Evolutionary conservation across 306 rosid genomes (phyloP).

Genomic region (Heteromeles arbutifolia): DNA sequence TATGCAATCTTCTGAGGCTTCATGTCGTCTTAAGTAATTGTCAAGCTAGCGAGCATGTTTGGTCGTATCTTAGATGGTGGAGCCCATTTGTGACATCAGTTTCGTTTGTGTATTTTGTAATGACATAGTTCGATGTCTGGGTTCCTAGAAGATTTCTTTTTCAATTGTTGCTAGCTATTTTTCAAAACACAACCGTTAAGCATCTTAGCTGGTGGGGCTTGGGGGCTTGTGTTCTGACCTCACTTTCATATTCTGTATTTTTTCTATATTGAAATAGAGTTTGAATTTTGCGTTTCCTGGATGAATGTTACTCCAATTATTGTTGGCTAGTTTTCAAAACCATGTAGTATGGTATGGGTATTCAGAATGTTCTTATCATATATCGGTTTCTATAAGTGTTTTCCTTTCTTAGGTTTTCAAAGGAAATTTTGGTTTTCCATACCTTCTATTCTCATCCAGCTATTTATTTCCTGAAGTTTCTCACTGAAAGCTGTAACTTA

Average conservation of each 20-base stretch:
- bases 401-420: not conserved
- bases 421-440: not conserved
- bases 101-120: not conserved
- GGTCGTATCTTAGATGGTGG: not conserved
- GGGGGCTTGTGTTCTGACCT: not conserved
- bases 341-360: not conserved
- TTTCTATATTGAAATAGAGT: not conserved
- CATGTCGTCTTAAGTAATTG: not conserved
- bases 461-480: not conserved
- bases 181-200: not conserved
- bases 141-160: not conserved
- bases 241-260: constrained; percentile 9
- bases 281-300: not conserved
- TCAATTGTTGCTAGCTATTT: constrained; percentile 4
- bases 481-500: not conserved
- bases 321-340: not conserved
- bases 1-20: not conserved
- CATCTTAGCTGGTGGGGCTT: not conserved
- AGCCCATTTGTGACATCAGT: not conserved
- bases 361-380: not conserved
- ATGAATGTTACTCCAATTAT: constrained; percentile 5
- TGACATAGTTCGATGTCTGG: not conserved
- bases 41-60: constrained; percentile 14
- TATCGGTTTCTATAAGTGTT: not conserved
- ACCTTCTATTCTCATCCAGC: not conserved